Evolutionary conservation across 192 early-diverging fungal genomes (phyloP).

Genomic region (Linnemannia hyalina): DNA sequence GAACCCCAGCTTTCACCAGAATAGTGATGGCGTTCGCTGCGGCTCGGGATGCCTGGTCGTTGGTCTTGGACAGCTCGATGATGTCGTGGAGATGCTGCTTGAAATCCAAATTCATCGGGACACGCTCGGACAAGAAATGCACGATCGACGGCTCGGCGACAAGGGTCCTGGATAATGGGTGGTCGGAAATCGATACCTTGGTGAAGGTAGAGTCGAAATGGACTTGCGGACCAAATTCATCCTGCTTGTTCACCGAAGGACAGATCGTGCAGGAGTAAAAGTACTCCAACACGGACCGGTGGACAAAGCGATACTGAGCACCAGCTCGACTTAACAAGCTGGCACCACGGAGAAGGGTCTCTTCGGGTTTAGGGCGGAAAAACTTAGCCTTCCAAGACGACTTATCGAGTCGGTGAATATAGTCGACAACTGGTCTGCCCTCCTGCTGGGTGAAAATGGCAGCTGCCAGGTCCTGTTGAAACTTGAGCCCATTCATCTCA

Average conservation of each 20-base stretch:
- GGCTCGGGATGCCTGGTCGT: neutral
- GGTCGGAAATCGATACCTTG: neutral
- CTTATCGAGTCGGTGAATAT: conserved; percentile 5
- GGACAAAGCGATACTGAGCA: conserved; percentile 16
- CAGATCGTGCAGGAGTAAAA: neutral
- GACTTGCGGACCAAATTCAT: neutral
- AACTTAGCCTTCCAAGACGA: conserved; percentile 13
- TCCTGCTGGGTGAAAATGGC: neutral
- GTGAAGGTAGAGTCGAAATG: neutral
- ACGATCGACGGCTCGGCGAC: conserved; percentile 15
- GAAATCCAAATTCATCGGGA: conserved; percentile 5
- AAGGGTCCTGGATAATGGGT: conserved; percentile 20
- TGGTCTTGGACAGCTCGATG: conserved; percentile 19
- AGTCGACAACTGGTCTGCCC: neutral
- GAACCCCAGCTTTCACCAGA: conserved; percentile 8
- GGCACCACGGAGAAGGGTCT: neutral
- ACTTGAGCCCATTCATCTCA: neutral
- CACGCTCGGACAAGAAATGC: conserved; percentile 12
- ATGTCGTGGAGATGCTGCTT: conserved; percentile 12
- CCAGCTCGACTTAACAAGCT: conserved; percentile 8
- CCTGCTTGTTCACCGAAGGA: neutral
- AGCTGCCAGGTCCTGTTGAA: neutral
- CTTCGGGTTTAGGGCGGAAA: neutral
- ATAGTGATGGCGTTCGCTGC: conserved; percentile 28
- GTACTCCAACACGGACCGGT: neutral